Percentiles rank a stretch among this genome's conserved stretches.
phyloP scores from a whole-genome alignment of 257 asterid genomes.

The Scutellaria barbata region DNA sequence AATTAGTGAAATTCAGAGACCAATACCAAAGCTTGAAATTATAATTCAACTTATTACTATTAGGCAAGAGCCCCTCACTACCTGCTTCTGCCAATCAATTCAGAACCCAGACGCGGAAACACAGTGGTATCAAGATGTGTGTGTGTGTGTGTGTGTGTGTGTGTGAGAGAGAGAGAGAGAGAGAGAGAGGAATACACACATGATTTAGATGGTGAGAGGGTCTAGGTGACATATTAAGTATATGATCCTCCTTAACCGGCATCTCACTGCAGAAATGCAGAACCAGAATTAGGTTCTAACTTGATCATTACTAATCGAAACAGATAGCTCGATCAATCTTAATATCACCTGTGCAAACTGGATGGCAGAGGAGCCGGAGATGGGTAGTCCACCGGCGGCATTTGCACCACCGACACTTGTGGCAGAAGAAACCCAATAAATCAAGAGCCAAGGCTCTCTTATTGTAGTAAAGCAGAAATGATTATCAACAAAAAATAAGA shows the following conservation, averaged over 20 bases:
- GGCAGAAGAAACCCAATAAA: neutral
- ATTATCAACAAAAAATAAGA: slow-evolving; percentile 14
- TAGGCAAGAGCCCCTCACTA: neutral
- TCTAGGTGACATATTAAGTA: slow-evolving; percentile 56
- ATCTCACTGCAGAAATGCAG: slow-evolving; percentile 31
- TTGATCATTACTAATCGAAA: neutral
- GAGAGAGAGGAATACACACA: slow-evolving; percentile 37
- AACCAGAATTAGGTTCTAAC: neutral
- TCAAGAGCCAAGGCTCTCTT: too few species aligned
- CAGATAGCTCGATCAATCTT: neutral
- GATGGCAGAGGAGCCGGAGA: slow-evolving; percentile 32
- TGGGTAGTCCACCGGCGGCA: slow-evolving; percentile 39
- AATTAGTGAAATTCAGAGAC: neutral
- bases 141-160: too few species aligned
- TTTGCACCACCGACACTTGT: slow-evolving; percentile 30
- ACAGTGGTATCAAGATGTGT: neutral
- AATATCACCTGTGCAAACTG: slow-evolving; percentile 30
- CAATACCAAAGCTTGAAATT: too few species aligned
- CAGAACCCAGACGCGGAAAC: neutral
- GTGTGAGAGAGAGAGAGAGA: too few species aligned
- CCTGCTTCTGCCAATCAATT: neutral
- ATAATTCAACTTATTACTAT: neutral
- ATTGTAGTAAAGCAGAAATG: neutral
- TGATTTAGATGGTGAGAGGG: slow-evolving; percentile 39
- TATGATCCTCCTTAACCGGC: slow-evolving; percentile 38